Percentiles rank a stretch among this genome's conserved stretches.
Evolutionary conservation across 805 yeast species (phyloP).

Genomic region (Brettanomyces custersianus): DNA sequence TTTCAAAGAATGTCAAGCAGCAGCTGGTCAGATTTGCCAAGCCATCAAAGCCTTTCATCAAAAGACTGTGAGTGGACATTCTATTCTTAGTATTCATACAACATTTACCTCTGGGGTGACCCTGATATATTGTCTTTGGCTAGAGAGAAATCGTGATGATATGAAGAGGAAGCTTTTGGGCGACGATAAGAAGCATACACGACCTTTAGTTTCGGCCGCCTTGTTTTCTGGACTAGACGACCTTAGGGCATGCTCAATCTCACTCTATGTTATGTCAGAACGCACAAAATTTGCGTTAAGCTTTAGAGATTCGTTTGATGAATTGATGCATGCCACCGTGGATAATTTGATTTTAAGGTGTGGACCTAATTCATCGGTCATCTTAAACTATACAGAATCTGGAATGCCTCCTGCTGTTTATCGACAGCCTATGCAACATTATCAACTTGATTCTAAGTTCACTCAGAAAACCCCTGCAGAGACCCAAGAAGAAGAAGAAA

Average conservation of each 20-base stretch:
- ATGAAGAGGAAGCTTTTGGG: conserved; percentile 45
- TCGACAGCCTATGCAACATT: conserved; percentile 33
- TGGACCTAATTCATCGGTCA: conserved; percentile 53
- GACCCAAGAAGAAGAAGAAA: conserved; percentile 37
- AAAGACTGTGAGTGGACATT: conserved; percentile 52
- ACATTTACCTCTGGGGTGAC: conserved; percentile 65
- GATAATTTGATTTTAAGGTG: conserved; percentile 54
- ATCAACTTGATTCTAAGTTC: conserved; percentile 24
- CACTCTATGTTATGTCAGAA: conserved; percentile 59
- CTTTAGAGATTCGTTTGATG: conserved; percentile 62
- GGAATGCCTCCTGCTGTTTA: conserved; percentile 57
- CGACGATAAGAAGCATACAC: conserved; percentile 49
- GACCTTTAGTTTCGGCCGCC: conserved; percentile 47
- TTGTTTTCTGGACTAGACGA: conserved; percentile 51
- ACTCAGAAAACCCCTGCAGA: conserved; percentile 28
- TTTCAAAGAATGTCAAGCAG: conserved; percentile 60
- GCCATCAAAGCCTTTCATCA: conserved; percentile 55
- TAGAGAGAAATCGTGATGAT: conserved; percentile 54
- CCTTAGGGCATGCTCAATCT: conserved; percentile 54
- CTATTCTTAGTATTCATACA: conserved; percentile 58
- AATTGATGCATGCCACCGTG: conserved; percentile 53
- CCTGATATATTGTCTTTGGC: conserved; percentile 56
- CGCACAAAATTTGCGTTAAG: conserved; percentile 52
- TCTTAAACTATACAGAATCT: conserved; percentile 34
- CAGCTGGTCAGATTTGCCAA: conserved; percentile 64